Evolutionary conservation across 192 early-diverging fungal species (phyloP).

Genomic region (Coemansia sp.): DNA sequence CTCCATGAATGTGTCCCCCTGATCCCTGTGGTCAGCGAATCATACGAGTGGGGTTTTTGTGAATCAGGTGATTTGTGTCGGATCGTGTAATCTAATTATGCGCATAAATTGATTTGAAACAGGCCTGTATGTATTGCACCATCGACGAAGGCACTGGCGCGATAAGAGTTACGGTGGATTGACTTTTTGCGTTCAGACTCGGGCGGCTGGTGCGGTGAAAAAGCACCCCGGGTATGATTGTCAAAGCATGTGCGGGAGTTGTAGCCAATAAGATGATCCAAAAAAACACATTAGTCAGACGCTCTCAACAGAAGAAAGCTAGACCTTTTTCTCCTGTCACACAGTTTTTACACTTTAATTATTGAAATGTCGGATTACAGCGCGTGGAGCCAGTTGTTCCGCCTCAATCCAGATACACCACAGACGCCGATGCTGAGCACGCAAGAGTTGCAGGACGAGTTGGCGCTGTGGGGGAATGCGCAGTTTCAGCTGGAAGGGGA

Average conservation of each 20-base stretch:
- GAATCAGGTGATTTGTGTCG: neutral
- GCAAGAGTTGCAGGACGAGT: constrained; percentile 64
- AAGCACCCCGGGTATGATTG: neutral
- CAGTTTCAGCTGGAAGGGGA: constrained; percentile 64
- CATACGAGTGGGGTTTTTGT: neutral
- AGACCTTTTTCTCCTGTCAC: neutral
- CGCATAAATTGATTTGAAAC: neutral
- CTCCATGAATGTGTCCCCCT: neutral
- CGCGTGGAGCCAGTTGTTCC: constrained; percentile 48
- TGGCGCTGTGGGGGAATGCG: constrained; percentile 66
- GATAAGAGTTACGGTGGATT: neutral
- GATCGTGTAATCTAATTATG: neutral
- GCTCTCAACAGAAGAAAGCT: neutral
- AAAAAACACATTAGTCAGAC: neutral
- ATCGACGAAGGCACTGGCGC: neutral
- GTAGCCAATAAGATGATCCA: neutral
- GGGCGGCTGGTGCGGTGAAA: neutral
- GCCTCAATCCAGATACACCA: constrained; percentile 58
- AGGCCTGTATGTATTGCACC: neutral
- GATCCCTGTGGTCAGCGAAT: neutral
- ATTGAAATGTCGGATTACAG: constrained; percentile 41
- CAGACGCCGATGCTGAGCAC: constrained; percentile 55
- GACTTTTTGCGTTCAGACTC: neutral
- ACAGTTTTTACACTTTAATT: neutral
- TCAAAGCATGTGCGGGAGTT: neutral